Base-by-base conservation (phyloP, 768 basidiomycete genomes). In the Suillus occidentalis region DNA sequence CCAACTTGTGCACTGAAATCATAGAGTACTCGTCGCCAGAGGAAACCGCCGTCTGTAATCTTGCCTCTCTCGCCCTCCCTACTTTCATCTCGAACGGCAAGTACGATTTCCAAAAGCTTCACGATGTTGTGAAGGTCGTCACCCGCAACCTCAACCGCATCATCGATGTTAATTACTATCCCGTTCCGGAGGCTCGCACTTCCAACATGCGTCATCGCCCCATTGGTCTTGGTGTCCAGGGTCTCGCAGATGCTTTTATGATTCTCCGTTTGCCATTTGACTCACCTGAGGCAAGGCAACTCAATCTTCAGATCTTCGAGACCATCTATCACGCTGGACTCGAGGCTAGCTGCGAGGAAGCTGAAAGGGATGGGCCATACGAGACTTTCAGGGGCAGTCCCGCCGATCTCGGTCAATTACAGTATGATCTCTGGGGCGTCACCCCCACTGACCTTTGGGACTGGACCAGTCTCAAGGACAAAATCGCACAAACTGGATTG, bases 221-320 rank as follows among this genome's bases (percentile, higher is more conserved):
- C 60, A 95, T 99, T 69, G 97, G 97, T 70, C 82, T 99, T 70
- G 97, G 97, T 75, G 96, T 99, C 62, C 94, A 99, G 75, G 97
- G 97, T 76, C 89, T 99, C 50, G 97, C 97, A 18, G 97, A 99
- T 72, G 85, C 96, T 2, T 99, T 99, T 84, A 98, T 99, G 95
- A 91, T 91, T 31, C 85, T 99, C 10, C 92, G 91, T 66, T 87
- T 98, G 87, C 93, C 97, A 0, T 99, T 99, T 78, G 97, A 99
- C 71, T 94, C 93, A 2, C 84, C 82, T 20, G 89, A 87, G 52
- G 97, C 97, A 16, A 89, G 90, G 72, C 80, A 88, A 70, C 88
- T 99, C 69, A 99, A 99, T 81, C 83, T 90, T 67, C 88, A 97
- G 79, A 98, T 99, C 77, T 98, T 97, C 76, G 97, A 99, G 83